Base-by-base conservation (phyloP, 2,329 filamentous ascomycete genomes). In the Endoconidiophora laricicola region DNA sequence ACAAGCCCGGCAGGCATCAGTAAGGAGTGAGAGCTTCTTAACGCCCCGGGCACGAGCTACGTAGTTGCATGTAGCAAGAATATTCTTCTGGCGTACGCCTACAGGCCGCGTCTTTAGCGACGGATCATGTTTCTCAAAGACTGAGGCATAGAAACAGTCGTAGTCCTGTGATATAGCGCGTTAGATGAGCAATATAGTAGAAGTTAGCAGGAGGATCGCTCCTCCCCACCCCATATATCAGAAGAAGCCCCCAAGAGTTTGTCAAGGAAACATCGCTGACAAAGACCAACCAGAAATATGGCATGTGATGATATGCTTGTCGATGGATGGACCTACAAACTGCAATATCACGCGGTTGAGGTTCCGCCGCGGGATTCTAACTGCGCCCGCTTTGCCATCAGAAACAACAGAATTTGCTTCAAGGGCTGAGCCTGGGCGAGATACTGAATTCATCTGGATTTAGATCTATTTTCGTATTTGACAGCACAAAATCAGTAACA, bases 71-170 rank as follows among this genome's bases (percentile, higher is more conserved):
- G 87, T 94, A 20, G 88, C 86, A 39, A 91, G 72, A 50, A 95
- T 94, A 61, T 87, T 85, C 65, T 95, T 95, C 65, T 95, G 88
- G 63, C 88, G 84, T 52, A 94, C 79, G 36, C 86, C 88, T 33
- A 96, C 69, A 5, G 87, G 86, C 16, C 83, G 66, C 1, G 73
- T 70, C 60, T 78, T 86, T 52, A 95, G 69, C 2, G 72, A 68
- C 0, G 87, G 86, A 56, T 83, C 79, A 60, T 83, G 81, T 56
- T 81, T 81, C 65, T 95, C 87, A 57, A 91, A 81, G 6, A 91
- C 87, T 46, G 86, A 86, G 20, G 88, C 88, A 63, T 96, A 96
- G 69, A 96, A 96, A 68, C 86, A 94, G 67, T 90, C 85, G 62
- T 87, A 85, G 63, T 85, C 79, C 78, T 82, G 24, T 42, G 7